Conservation (phyloP, 106 monocot genomes). For the Dendrobium huoshanense region DNA sequence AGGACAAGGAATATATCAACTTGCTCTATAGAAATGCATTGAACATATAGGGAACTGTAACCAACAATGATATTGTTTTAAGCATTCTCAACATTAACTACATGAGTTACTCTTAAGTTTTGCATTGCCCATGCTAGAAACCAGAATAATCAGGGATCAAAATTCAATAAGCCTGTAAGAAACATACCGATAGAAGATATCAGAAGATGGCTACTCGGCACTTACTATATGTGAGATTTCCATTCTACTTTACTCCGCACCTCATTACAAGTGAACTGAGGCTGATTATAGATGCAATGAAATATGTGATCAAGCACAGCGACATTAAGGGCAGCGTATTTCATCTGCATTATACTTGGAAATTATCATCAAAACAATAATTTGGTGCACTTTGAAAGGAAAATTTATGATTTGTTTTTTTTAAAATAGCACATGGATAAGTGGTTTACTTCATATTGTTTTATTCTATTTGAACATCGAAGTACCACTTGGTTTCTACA, state of each 20-base stretch:
- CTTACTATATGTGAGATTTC: constrained; percentile 87
- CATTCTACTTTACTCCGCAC: constrained; percentile 49
- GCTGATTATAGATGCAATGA: constrained; percentile 39
- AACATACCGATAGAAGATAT: no score
- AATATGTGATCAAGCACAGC: constrained; percentile 86
- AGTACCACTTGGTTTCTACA: background rate
- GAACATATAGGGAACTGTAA: background rate
- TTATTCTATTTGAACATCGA: background rate
- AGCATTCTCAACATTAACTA: background rate
- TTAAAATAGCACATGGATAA: no score
- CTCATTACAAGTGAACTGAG: constrained; percentile 18
- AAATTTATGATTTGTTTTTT: no score
- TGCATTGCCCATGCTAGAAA: constrained; percentile 32
- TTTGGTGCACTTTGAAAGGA: background rate
- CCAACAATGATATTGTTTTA: background rate
- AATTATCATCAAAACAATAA: background rate
- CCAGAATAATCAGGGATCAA: constrained; percentile 23
- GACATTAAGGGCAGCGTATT: constrained; percentile 97
- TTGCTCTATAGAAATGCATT: no score
- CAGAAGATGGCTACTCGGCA: background rate
- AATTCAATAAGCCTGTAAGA: background rate
- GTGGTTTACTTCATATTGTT: background rate
- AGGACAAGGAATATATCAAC: no score
- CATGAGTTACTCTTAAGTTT: constrained; percentile 6
- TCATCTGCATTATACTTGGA: constrained; percentile 43